Base-by-base conservation (phyloP, 176 grass and related monocot genomes). In the Saccharum officinarum region DNA sequence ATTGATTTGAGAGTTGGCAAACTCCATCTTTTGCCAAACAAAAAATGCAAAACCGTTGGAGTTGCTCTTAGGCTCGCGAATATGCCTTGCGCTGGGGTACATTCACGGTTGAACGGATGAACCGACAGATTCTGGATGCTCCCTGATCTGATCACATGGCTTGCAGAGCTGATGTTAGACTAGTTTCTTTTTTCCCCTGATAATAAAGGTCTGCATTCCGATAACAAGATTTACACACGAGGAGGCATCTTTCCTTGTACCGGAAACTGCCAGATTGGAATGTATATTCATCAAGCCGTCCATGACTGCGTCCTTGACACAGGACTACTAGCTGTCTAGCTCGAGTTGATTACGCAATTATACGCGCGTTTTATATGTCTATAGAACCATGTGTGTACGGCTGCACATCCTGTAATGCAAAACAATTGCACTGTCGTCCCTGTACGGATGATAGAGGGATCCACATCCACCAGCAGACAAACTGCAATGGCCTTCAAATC, bases 401-500 rank as follows among this genome's bases (percentile, higher is more conserved):
- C 47, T 0, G 15, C 14, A 17, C 47, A 6, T 50, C 47, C 15
- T 50, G 47, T 50, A 50, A 50, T 6, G 47, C 47, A 12, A 42
- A 42, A 10, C 46, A 49, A 49, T 49, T 0, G 15, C 47, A 4
- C 47, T 17, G 15, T 5, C 42, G 28, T 28, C 47, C 9, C 16
- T 54, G 78, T 90, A 85, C 82, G 67, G 75, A 61, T 20, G 10
- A 81, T 55, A 40, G 67, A 4, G 7, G 9, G 0, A 30, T 33
- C 25, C 10, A 60, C 9, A 79, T 81, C 82, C 68, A 82, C 80
- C 89, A 80, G 69, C 78, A 79, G 88, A 93, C 91, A 93, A 20
- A 82, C 63, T 62, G 44, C 69, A 47, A 82, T 91, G 88, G 88
- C 82, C 49, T 83, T 94, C 92, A 88, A 76, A 90, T 90, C 80